These are phyloP conservation scores for Amaranthus tricolor DNA, from an alignment of 179 eudicot species.

Conservation along the genomic window DNA sequence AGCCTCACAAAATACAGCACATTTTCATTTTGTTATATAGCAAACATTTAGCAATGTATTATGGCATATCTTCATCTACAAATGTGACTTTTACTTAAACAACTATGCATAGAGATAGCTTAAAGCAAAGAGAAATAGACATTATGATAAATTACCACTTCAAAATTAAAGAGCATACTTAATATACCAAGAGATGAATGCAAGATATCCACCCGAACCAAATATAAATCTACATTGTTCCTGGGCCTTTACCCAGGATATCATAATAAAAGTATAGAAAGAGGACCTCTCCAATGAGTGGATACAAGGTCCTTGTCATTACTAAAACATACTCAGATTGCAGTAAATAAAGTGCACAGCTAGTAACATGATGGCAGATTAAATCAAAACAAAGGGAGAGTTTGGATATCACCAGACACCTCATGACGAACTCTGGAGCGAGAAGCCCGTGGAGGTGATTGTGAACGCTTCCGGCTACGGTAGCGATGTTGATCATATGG, in stretches of 20 bases:
- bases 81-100: not conserved
- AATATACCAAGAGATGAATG: not conserved
- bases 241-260: not conserved
- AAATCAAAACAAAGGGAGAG: constrained; percentile 19
- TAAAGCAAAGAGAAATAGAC: too few species aligned
- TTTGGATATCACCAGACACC: constrained; percentile 94
- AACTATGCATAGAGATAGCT: not conserved
- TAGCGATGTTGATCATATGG: constrained; percentile 57
- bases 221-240: not conserved
- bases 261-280: not conserved
- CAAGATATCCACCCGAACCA: not conserved
- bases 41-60: not conserved
- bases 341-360: not conserved
- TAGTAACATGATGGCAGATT: not conserved
- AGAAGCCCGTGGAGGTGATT: constrained; percentile 55
- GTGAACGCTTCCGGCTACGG: constrained; percentile 55
- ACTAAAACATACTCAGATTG: not conserved
- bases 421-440: constrained; percentile 62
- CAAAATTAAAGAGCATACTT: not conserved
- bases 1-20: not conserved
- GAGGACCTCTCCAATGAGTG: not conserved
- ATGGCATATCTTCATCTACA: not conserved
- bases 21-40: not conserved
- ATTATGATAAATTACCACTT: not conserved
- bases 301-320: not conserved